A percentile compares a stretch with the other conserved stretches of the same genome.
Conservation (phyloP, 2,329 filamentous ascomycete species). For the Xylariaceae sp. region DNA sequence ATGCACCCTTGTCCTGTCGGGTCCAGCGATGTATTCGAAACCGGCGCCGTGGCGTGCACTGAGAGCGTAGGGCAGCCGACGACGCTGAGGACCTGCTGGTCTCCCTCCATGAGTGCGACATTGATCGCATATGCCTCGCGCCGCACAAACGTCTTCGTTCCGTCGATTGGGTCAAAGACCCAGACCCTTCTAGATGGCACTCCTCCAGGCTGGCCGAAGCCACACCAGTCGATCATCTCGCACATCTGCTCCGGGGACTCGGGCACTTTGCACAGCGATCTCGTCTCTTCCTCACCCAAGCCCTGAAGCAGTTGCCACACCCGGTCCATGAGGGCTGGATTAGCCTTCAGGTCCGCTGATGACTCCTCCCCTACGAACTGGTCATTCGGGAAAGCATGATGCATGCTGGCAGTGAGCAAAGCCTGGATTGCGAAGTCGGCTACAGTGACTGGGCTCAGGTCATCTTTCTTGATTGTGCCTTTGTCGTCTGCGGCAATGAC, state of each 20-base stretch:
- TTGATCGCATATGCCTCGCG: slow-evolving; percentile 52
- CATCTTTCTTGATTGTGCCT: slow-evolving; percentile 44
- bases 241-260: slow-evolving; percentile 38
- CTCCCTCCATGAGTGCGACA: slow-evolving; percentile 42
- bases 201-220: slow-evolving; percentile 29
- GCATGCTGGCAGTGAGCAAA: slow-evolving; percentile 42
- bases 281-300: slow-evolving; percentile 18
- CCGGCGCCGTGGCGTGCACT: slow-evolving; percentile 28
- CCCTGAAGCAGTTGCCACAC: slow-evolving; percentile 40
- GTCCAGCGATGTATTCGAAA: slow-evolving; percentile 38
- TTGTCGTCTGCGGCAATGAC: slow-evolving; percentile 41
- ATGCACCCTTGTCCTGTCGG: slow-evolving; percentile 38
- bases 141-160: slow-evolving; percentile 48
- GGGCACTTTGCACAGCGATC: slow-evolving; percentile 26
- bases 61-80: slow-evolving; percentile 42
- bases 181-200: slow-evolving; percentile 35
- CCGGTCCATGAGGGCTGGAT: slow-evolving; percentile 33
- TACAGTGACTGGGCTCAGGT: slow-evolving; percentile 50
- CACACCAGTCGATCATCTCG: slow-evolving; percentile 46
- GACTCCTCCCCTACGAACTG: slow-evolving; percentile 50
- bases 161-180: slow-evolving; percentile 56
- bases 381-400: slow-evolving; percentile 42
- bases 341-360: slow-evolving; percentile 36
- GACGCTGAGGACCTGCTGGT: slow-evolving; percentile 40
- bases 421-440: slow-evolving; percentile 55